A percentile compares a stretch with the other conserved stretches of the same genome.
phyloP scores from a whole-genome alignment of 768 basidiomycete species.

The Termitomyces sp. region DNA sequence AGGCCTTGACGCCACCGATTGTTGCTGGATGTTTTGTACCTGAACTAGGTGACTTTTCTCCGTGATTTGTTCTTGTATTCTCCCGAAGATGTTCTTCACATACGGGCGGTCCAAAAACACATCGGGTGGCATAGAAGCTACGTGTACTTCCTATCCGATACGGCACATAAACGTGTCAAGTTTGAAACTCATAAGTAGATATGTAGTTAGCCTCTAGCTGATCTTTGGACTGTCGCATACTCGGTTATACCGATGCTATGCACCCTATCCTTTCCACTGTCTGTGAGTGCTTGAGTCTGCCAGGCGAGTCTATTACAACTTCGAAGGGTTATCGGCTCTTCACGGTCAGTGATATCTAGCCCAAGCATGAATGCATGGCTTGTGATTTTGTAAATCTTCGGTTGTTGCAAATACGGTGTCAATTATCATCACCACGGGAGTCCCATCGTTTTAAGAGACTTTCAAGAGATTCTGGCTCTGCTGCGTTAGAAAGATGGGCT shows the following conservation, averaged over 20 bases:
- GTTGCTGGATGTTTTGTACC: not conserved
- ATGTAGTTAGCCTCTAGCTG: not conserved
- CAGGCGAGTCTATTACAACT: not conserved
- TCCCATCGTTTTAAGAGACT: not conserved
- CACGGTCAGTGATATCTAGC: not conserved
- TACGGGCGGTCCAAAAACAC: not conserved
- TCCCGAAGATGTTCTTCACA: not conserved
- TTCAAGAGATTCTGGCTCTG: not conserved
- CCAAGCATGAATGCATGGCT: not conserved
- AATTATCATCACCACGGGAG: not conserved
- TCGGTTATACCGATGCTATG: not conserved
- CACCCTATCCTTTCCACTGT: not conserved
- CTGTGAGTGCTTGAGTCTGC: not conserved
- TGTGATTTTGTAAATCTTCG: not conserved
- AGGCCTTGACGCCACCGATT: not conserved
- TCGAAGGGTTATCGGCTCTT: not conserved
- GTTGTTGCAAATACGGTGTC: not conserved
- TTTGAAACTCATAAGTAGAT: not conserved
- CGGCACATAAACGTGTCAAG: not conserved
- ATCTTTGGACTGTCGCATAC: not conserved
- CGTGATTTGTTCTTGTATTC: not conserved
- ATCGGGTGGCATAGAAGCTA: not conserved
- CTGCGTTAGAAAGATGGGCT: no score
- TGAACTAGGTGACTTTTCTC: not conserved
- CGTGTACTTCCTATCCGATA: not conserved